Conservation (phyloP, 78 protist species). For the Acrasis kona region DNA sequence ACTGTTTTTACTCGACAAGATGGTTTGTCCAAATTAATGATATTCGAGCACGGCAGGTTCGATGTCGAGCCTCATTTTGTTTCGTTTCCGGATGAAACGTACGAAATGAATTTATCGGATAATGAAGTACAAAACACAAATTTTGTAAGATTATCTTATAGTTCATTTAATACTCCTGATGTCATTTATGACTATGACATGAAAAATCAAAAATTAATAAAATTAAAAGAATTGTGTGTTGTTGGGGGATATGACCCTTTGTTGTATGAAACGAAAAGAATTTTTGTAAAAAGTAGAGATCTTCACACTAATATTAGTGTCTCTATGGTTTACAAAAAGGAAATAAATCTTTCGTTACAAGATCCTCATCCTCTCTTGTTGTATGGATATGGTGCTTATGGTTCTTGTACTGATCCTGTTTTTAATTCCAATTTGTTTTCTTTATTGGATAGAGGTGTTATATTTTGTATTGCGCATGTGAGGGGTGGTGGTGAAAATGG, state of each 20-base stretch:
- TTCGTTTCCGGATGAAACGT: background rate
- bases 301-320: background rate
- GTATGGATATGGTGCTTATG: constrained; percentile 21
- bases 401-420: background rate
- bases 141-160: background rate
- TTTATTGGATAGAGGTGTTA: background rate
- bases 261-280: background rate
- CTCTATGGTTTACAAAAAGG: constrained; percentile 4
- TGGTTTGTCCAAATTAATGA: background rate
- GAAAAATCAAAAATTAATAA: background rate
- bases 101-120: background rate
- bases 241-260: background rate
- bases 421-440: background rate
- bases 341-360: background rate
- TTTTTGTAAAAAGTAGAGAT: background rate
- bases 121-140: background rate
- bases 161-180: background rate
- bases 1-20: background rate
- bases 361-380: background rate
- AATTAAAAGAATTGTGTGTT: background rate
- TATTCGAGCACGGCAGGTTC: background rate
- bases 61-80: background rate
- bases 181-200: background rate
- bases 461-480: background rate
- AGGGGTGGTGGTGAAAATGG: constrained; percentile 27